Conservation (phyloP, 2,329 filamentous ascomycete genomes). For the Teratosphaeria pseudoeucalypti region DNA sequence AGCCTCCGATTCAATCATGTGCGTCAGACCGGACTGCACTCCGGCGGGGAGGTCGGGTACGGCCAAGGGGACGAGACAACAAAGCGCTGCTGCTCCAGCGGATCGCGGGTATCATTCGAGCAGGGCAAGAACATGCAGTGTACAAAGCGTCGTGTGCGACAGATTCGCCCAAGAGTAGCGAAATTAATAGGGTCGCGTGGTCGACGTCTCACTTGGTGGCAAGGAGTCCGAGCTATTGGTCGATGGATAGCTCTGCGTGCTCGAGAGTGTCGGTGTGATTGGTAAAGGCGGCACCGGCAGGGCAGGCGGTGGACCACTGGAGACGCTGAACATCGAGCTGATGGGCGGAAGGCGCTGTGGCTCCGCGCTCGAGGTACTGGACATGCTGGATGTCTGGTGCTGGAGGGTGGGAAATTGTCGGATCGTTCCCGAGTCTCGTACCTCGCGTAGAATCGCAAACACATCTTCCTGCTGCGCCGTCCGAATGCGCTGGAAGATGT, state of each 20-base stretch:
- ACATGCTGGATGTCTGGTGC: background rate
- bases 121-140: background rate
- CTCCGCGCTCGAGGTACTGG: background rate
- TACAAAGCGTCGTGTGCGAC: background rate
- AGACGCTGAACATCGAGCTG: constrained; percentile 3
- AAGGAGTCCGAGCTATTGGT: background rate
- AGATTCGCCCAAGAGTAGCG: background rate
- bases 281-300: background rate
- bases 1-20: background rate
- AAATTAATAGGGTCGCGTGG: background rate
- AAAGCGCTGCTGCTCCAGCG: constrained; percentile 3
- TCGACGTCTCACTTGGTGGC: background rate
- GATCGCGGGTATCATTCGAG: constrained; percentile 4
- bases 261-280: background rate
- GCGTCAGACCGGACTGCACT: background rate
- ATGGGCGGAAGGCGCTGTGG: constrained; percentile 5
- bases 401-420: background rate
- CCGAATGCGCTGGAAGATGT: constrained; percentile 21
- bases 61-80: background rate
- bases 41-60: background rate
- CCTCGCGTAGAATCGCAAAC: constrained; percentile 12
- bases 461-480: constrained; percentile 13
- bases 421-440: constrained; percentile 1
- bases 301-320: background rate
- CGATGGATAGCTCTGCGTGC: background rate